Evolutionary conservation across 192 early-diverging fungal species (phyloP), one percentile per base, ranked within the genome.

Genomic region (Coemansia sp.): DNA sequence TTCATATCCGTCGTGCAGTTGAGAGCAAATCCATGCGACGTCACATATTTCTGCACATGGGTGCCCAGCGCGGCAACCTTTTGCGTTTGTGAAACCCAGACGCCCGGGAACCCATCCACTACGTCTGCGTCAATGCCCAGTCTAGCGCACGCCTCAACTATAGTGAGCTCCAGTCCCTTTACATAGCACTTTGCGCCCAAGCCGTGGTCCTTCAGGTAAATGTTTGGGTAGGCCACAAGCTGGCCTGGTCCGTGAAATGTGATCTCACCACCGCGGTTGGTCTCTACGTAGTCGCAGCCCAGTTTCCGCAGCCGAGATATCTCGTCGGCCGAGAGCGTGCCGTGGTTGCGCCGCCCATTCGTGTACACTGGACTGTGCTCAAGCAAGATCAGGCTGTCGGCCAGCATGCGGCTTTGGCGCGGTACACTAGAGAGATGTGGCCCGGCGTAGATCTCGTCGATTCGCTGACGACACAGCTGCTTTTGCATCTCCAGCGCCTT

Each of bases 231-330:
- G 12, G 86, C 92, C 17, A 99, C 92, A 34, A 99, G 83, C 81
- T 99, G 97, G 0, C 95, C 95, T 6, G 95, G 97, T 0, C 97
- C 97, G 74, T 99, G 97, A 67, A 91, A 99, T 1, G 97, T 99
- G 5, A 91, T 87, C 72, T 99, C 89, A 12, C 97, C 97, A 21
- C 97, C 97, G 14, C 95, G 78, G 56, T 84, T 76, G 0, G 92
- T 93, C 79, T 91, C 74, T 7, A 77, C 48, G 46, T 59, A 60
- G 60, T 73, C 90, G 26, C 91, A 88, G n/a, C 88, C 91, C 8
- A 90, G 65, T 0, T 46, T 44, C n/a, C 63, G 56, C 48, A 91
- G 65, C 33, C 87, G 80, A 10, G 59, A 26, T 10, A 68, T 72
- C 55, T 88, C 88, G 14, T 76, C 69, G 1, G 71, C 57, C 15